phyloP scores from a whole-genome alignment of 345 rosid species.

The Bruguiera gymnorhiza region DNA sequence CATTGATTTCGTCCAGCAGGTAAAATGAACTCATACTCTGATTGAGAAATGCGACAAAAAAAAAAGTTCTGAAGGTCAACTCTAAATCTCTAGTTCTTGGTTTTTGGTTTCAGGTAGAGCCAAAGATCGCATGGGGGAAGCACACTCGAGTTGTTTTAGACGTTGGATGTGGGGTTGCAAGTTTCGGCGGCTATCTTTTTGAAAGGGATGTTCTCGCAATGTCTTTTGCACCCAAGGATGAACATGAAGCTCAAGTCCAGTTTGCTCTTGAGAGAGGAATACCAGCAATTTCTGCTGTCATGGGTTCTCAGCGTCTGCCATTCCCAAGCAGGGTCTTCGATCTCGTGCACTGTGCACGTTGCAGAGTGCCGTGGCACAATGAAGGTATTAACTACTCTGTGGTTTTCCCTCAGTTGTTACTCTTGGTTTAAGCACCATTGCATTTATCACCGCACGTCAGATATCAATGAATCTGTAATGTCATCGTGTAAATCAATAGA shows the following conservation, averaged over 20 bases:
- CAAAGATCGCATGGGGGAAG: slow-evolving; percentile 78
- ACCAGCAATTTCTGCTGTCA: slow-evolving; percentile 93
- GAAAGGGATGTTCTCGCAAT: slow-evolving; percentile 84
- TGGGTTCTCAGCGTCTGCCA: slow-evolving; percentile 87
- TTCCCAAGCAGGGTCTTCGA: slow-evolving; percentile 92
- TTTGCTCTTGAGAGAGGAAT: slow-evolving; percentile 95
- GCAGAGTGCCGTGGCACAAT: slow-evolving; percentile 93
- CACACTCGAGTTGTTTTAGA: slow-evolving; percentile 68
- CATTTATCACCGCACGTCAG: neutral
- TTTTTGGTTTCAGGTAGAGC: slow-evolving; percentile 48
- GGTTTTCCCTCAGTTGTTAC: neutral
- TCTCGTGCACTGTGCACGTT: slow-evolving; percentile 84
- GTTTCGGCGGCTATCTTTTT: slow-evolving; percentile 83
- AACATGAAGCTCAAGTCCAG: slow-evolving; percentile 96
- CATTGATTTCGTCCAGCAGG: slow-evolving; percentile 71
- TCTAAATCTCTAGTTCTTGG: too few species aligned
- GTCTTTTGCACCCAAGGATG: slow-evolving; percentile 98
- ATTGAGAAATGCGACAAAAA: too few species aligned
- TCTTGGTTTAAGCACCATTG: neutral
- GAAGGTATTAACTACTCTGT: slow-evolving; percentile 38
- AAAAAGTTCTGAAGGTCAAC: too few species aligned
- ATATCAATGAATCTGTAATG: neutral
- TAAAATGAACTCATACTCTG: slow-evolving; percentile 19
- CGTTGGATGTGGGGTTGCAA: slow-evolving; percentile 97
- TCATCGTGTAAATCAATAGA: neutral